A percentile compares a stretch with the other conserved stretches of the same genome.
Conservation (phyloP, 1,284 basidiomycete species). For the Tremellales sp. region DNA sequence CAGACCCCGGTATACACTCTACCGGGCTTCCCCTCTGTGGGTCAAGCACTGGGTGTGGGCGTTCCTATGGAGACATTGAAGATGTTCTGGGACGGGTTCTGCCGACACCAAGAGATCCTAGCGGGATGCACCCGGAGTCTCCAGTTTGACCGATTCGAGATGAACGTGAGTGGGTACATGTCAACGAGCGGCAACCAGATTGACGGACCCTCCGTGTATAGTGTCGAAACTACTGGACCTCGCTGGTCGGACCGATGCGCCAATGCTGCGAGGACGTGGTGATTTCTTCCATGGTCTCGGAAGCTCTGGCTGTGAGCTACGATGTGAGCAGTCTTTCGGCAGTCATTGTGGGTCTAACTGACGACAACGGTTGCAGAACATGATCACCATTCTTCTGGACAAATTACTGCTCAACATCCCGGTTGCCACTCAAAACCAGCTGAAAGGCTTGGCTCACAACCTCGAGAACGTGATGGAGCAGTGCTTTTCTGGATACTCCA, state of each 20-base stretch:
- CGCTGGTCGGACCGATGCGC: constrained; percentile 14
- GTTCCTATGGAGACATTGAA: constrained; percentile 1
- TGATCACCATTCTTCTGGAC: constrained; percentile 25
- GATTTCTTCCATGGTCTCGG: constrained; percentile 18
- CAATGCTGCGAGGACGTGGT: constrained; percentile 19
- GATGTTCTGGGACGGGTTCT: constrained; percentile 33
- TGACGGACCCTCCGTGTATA: constrained; percentile 13
- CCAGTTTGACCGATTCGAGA: constrained; percentile 34
- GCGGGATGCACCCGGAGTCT: constrained; percentile 21
- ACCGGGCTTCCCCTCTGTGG: constrained; percentile 28
- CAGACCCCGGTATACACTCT: constrained; percentile 16
- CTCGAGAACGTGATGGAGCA: constrained; percentile 34
- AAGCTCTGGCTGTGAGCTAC: constrained; percentile 21
- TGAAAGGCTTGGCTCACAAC: constrained; percentile 25
- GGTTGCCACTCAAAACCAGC: constrained; percentile 11
- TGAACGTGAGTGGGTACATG: constrained; percentile 23
- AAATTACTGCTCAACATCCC: constrained; percentile 23
- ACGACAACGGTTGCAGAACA: constrained; percentile 18
- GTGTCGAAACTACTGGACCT: constrained; percentile 36
- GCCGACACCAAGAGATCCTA: constrained; percentile 30
- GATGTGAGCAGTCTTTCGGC: constrained; percentile 20
- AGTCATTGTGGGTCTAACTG: constrained; percentile 7
- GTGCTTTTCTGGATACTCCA: constrained; percentile 14
- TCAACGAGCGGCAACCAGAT: neutral
- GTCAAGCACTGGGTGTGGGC: constrained; percentile 9